Evolutionary conservation across 805 yeast genomes (phyloP).

Genomic region (Schwanniomyces vanrijiae): DNA sequence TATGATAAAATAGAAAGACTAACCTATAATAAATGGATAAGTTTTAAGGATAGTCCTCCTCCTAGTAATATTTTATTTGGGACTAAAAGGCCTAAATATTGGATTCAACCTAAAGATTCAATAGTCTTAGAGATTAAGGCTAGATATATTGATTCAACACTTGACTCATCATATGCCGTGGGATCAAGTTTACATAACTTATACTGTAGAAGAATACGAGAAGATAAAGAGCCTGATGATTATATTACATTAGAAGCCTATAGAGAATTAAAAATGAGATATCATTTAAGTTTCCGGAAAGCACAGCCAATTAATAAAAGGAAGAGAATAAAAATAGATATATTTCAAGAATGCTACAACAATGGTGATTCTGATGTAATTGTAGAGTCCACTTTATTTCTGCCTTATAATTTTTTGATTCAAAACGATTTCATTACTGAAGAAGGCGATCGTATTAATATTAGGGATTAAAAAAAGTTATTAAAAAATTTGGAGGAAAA

Average conservation of each 20-base stretch:
- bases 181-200: slow-evolving; percentile 77
- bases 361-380: slow-evolving; percentile 9
- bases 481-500: slow-evolving; percentile 52
- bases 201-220: slow-evolving; percentile 64
- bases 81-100: slow-evolving; percentile 58
- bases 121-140: slow-evolving; percentile 84
- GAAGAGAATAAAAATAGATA: slow-evolving; percentile 14
- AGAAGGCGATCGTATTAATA: slow-evolving; percentile 26
- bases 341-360: slow-evolving; percentile 10
- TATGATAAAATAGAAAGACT: slow-evolving; percentile 55
- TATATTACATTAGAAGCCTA: slow-evolving; percentile 59
- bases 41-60: slow-evolving; percentile 37
- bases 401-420: slow-evolving; percentile 47
- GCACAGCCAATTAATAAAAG: slow-evolving; percentile 29
- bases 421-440: slow-evolving; percentile 47
- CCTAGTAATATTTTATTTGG: slow-evolving; percentile 54
- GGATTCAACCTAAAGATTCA: slow-evolving; percentile 80
- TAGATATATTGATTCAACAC: slow-evolving; percentile 57
- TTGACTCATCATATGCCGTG: slow-evolving; percentile 51
- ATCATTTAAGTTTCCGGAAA: slow-evolving; percentile 22
- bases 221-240: slow-evolving; percentile 63
- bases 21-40: slow-evolving; percentile 64
- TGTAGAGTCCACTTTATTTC: slow-evolving; percentile 39
- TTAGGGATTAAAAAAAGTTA: slow-evolving; percentile 35
- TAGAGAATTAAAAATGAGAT: slow-evolving; percentile 31